Evolutionary conservation across 1,139 yeast genomes (phyloP).

Genomic region (Blastobotrys ciferrii): DNA sequence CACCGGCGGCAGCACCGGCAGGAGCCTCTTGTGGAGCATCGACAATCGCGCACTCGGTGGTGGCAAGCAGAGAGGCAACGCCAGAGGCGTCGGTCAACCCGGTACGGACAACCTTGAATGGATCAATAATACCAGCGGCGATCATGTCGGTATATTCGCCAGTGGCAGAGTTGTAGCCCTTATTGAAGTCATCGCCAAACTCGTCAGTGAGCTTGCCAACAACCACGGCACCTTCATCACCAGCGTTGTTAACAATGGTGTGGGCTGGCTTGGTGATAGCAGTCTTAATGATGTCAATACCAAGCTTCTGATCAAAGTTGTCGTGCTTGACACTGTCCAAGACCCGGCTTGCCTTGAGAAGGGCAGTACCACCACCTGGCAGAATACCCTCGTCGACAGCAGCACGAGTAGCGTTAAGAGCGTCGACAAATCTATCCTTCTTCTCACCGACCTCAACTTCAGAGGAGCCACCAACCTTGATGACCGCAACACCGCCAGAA

Average conservation of each 20-base stretch:
- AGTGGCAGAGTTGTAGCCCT: constrained; percentile 91
- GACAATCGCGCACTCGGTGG: constrained; percentile 98
- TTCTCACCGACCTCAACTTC: constrained; percentile 99
- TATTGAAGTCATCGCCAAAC: constrained; percentile 81
- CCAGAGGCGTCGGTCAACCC: constrained; percentile 97
- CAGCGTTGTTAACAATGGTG: constrained; percentile 96
- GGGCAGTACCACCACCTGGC: constrained; percentile 99
- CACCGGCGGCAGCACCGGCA: constrained; percentile 63
- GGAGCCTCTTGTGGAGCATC: constrained; percentile 93
- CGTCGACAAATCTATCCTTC: constrained; percentile 99
- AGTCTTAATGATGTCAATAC: constrained; percentile 91
- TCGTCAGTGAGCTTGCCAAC: constrained; percentile 89
- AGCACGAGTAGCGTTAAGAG: constrained; percentile 98
- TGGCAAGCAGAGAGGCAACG: constrained; percentile 96
- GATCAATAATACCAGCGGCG: constrained; percentile 97
- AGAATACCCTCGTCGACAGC: constrained; percentile 99
- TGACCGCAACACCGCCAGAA: constrained; percentile 98
- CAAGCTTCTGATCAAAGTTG: constrained; percentile 97
- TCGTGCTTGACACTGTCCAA: constrained; percentile 77
- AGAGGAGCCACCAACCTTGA: constrained; percentile 96
- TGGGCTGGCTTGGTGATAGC: constrained; percentile 98
- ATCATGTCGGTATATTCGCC: constrained; percentile 96
- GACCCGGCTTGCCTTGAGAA: constrained; percentile 86
- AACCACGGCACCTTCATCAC: constrained; percentile 97
- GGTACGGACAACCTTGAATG: constrained; percentile 97